Evolutionary conservation across 2,329 filamentous ascomycete genomes (phyloP).

Genomic region (Knoxdaviesia capensis): DNA sequence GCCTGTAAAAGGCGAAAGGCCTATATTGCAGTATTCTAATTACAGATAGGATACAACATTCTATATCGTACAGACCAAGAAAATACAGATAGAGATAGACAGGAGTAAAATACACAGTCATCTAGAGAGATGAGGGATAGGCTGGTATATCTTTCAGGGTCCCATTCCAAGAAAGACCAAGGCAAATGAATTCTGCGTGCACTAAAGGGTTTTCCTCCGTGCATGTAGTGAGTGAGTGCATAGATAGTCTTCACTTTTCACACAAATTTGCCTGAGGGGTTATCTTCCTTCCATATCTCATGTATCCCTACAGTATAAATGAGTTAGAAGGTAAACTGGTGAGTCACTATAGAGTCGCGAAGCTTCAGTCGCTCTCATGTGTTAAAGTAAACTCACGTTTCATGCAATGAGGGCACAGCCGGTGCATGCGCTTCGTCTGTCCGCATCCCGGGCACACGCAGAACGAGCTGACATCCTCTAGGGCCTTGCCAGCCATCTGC

Average conservation of each 20-base stretch:
- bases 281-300: conserved; percentile 7
- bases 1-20: too few relatives aligned
- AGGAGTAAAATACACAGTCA: neutral
- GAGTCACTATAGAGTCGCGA: neutral
- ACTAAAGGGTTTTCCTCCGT: too few relatives aligned
- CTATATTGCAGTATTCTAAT: neutral
- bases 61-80: neutral
- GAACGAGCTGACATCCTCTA: conserved; percentile 75
- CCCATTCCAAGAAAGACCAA: too few relatives aligned
- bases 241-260: neutral
- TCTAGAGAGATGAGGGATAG: too few relatives aligned
- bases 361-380: neutral
- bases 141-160: too few relatives aligned
- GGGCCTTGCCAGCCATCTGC: conserved; percentile 85
- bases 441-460: conserved; percentile 86
- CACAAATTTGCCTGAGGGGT: conserved; percentile 5
- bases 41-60: neutral
- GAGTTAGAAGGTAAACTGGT: neutral
- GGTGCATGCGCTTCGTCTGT: conserved; percentile 68
- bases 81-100: neutral
- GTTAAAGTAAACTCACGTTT: conserved; percentile 36
- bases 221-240: too few relatives aligned
- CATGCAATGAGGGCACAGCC: conserved; percentile 74
- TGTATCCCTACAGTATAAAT: conserved; percentile 5
- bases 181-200: too few relatives aligned